Conservation (phyloP, 1,139 yeast species). For the Blastobotrys arbuscula region DNA sequence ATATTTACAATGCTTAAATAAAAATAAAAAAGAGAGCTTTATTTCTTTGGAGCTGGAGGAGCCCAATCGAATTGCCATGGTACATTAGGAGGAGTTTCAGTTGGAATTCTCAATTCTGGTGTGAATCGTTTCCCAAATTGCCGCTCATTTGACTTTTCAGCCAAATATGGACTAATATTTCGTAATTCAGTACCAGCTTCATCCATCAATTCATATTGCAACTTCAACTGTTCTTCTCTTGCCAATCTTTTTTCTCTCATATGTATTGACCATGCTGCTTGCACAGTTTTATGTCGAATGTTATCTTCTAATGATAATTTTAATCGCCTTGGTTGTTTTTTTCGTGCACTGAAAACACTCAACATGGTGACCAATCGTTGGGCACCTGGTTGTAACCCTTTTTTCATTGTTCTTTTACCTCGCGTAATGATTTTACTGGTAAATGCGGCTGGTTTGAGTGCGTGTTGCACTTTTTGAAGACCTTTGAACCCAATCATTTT, state of each 20-base stretch:
- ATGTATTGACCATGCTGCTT: slow-evolving; percentile 73
- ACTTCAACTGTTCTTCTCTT: slow-evolving; percentile 44
- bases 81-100: slow-evolving; percentile 82
- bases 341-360: slow-evolving; percentile 78
- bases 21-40: too few species aligned
- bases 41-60: slow-evolving; percentile 17
- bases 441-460: slow-evolving; percentile 8
- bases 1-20: slow-evolving; percentile 5
- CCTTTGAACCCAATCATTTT: slow-evolving; percentile 11
- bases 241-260: slow-evolving; percentile 42
- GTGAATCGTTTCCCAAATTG: slow-evolving; percentile 42
- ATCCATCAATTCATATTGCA: slow-evolving; percentile 62
- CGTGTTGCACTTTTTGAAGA: slow-evolving; percentile 2
- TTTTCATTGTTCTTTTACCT: slow-evolving; percentile 42
- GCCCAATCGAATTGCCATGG: slow-evolving; percentile 73
- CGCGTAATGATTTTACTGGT: slow-evolving; percentile 23
- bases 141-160: slow-evolving; percentile 47
- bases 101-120: slow-evolving; percentile 74
- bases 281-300: slow-evolving; percentile 76
- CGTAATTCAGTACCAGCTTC: slow-evolving; percentile 74
- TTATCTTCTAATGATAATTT: slow-evolving; percentile 76
- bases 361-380: slow-evolving; percentile 52
- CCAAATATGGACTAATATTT: slow-evolving; percentile 43
- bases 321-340: slow-evolving; percentile 79
- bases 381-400: slow-evolving; percentile 50